phyloP scores from a whole-genome alignment of 106 monocot genomes.

The Ottelia alismoides region DNA sequence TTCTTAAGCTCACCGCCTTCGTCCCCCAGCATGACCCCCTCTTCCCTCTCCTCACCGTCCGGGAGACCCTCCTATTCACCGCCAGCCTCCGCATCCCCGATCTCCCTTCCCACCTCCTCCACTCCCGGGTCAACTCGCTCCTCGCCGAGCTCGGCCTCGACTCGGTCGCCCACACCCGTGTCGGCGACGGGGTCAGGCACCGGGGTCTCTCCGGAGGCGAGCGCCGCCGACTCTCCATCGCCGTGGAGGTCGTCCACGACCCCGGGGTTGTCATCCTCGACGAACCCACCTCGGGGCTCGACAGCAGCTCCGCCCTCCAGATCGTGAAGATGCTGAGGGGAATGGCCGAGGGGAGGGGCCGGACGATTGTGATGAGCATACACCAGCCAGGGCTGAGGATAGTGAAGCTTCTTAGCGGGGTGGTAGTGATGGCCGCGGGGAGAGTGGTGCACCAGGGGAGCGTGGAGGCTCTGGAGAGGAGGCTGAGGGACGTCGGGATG shows the following conservation, averaged over 20 bases:
- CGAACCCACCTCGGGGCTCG: conserved; percentile 94
- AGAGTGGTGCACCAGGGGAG: conserved; percentile 60
- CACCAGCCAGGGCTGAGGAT: conserved; percentile 85
- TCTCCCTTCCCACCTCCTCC: conserved; percentile 1
- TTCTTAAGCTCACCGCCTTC: conserved; percentile 58
- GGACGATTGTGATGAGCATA: conserved; percentile 75
- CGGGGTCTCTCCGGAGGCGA: conserved; percentile 78
- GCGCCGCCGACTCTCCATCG: conserved; percentile 68
- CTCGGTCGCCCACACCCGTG: conserved; percentile 28
- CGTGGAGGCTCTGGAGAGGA: conserved; percentile 29
- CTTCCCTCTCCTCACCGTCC: conserved; percentile 82
- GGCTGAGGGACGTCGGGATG: conserved; percentile 29
- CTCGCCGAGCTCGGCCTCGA: conserved; percentile 52
- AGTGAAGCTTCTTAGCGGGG: conserved; percentile 47
- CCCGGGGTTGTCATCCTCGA: conserved; percentile 76
- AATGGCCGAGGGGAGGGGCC: conserved; percentile 61
- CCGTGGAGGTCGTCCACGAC: conserved; percentile 61
- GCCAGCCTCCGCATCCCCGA: conserved; percentile 51
- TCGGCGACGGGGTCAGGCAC: conserved; percentile 21
- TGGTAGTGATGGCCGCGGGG: conserved; percentile 65
- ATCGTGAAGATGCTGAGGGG: conserved; percentile 46
- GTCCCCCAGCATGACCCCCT: conserved; percentile 66
- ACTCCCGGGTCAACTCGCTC: conserved; percentile 27
- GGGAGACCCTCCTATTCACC: conserved; percentile 62
- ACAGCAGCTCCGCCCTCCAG: conserved; percentile 64